Base-by-base conservation (phyloP, 2,329 filamentous ascomycete species). In the Coniella lustricola region DNA sequence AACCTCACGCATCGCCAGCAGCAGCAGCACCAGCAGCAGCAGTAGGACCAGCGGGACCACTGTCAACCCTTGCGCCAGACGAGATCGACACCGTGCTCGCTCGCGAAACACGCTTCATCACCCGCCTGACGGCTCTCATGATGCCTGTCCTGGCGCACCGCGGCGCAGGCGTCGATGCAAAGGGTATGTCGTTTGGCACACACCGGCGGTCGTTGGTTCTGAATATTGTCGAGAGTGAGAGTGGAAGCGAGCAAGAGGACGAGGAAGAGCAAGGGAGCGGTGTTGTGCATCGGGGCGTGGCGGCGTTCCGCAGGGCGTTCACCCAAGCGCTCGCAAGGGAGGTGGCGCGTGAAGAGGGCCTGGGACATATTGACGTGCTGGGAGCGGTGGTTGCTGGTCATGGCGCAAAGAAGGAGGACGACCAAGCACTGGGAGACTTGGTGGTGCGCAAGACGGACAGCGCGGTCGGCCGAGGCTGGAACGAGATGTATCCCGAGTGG, bases 81-180 rank as follows among this genome's bases (percentile, higher is more conserved):
- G 63, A 64, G 16, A 53, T 65, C 48, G 62, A 64, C 51, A 52
- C 52, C 22, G 51, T 58, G 49, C 58, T 68, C 46, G 55, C 61
- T 52, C 44, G 60, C 34, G 66, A 68, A 55, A 59, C 58, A 22
- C 60, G 60, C 22, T 67, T 65, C 60, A 64, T 63, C 60, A 57
- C 64, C 20, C 62, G 60, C 18, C 56, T 65, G 14, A 64, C 63
- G n/a, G 53, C 59, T 5, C 48, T 62, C 25, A 54, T 63, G 51
- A 52, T 64, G n/a, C 60, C 60, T 25, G 40, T 50, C 47, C 54
- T 57, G 31, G 29, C 49, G 17, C 51, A 55, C 37, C 55, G 54
- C 42, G 41, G 54, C 16, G 14, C 50, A 7, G 50, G 36, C n/a
- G 12, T 21, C 4, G 48, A 50, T 3, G 40, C 3, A 16, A 33